A percentile compares a stretch with the other conserved stretches of the same genome.
These are phyloP conservation scores for Forsythia viridissima DNA, from an alignment of 257 asterid genomes.

Conservation along the genomic window DNA sequence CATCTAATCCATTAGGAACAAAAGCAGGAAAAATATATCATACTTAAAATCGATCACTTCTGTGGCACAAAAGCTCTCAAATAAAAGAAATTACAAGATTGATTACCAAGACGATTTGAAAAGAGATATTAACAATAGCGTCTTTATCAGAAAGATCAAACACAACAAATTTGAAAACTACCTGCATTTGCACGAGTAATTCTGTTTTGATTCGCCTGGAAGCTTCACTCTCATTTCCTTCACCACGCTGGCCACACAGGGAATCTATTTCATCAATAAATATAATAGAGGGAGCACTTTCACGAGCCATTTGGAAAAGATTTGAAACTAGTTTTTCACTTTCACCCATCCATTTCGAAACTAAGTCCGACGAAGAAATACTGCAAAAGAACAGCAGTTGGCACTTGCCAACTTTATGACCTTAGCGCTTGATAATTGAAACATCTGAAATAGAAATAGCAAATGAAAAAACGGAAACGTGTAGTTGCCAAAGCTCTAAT, in stretches of 20 bases:
- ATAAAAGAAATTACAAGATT: not conserved
- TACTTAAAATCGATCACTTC: not conserved
- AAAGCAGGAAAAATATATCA: not conserved
- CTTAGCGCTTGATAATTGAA: constrained; percentile 35
- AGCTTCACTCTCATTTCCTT: constrained; percentile 99
- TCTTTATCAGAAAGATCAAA: not conserved
- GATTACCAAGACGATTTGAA: not conserved
- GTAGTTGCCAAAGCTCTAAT: not conserved
- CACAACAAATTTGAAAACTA: not conserved
- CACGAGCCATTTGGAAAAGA: constrained; percentile 98
- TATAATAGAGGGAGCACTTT: constrained; percentile 93
- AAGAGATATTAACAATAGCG: not conserved
- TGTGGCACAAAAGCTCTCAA: not conserved
- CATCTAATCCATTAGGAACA: not conserved
- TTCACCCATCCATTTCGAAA: constrained; percentile 99
- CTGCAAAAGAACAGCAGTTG: constrained; percentile 66
- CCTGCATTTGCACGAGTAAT: constrained; percentile 99
- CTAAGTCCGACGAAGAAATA: constrained; percentile 94
- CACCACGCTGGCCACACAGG: constrained; percentile 92
- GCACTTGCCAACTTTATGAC: constrained; percentile 60
- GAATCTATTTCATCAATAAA: constrained; percentile 97
- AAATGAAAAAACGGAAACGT: not conserved
- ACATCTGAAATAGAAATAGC: constrained; percentile 5
- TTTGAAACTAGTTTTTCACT: constrained; percentile 98
- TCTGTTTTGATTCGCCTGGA: constrained; percentile 97